Evolutionary conservation across 257 asterid species (phyloP).

Genomic region (Vinca minor): DNA sequence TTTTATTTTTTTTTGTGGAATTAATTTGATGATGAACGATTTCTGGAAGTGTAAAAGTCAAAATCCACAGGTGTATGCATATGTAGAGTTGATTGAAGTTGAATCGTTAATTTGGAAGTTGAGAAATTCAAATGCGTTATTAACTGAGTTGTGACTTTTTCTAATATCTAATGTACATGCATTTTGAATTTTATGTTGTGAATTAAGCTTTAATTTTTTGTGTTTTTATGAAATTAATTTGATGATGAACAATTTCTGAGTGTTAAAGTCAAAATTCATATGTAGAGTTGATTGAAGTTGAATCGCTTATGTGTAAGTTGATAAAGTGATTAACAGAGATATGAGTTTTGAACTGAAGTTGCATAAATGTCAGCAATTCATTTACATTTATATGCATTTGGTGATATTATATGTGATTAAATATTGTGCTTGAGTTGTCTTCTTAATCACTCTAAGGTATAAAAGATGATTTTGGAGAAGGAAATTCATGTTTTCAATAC

Average conservation of each 20-base stretch:
- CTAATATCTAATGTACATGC: too few relatives aligned
- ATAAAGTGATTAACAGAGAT: not conserved
- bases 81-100: not conserved
- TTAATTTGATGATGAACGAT: not conserved
- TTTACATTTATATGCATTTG: constrained; percentile 14
- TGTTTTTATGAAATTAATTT: too few relatives aligned
- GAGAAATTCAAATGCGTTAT: too few relatives aligned
- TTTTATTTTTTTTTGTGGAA: not conserved
- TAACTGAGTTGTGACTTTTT: too few relatives aligned
- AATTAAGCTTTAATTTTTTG: too few relatives aligned
- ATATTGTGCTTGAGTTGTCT: constrained; percentile 1
- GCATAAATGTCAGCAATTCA: not conserved
- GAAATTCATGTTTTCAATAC: not conserved
- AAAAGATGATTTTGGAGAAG: not conserved
- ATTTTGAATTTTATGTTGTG: too few relatives aligned
- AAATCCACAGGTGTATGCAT: not conserved
- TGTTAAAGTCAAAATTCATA: not conserved
- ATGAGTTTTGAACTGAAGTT: not conserved
- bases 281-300: not conserved
- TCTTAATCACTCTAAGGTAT: too few relatives aligned
- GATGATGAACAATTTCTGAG: not conserved
- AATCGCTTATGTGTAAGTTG: not conserved
- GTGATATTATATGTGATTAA: not conserved
- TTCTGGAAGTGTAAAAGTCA: not conserved
- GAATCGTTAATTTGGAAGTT: not conserved